A percentile compares a stretch with the other conserved stretches of the same genome.
phyloP scores from a whole-genome alignment of 108 stramenopile genomes.

The Phaeodactylum tricornutum region DNA sequence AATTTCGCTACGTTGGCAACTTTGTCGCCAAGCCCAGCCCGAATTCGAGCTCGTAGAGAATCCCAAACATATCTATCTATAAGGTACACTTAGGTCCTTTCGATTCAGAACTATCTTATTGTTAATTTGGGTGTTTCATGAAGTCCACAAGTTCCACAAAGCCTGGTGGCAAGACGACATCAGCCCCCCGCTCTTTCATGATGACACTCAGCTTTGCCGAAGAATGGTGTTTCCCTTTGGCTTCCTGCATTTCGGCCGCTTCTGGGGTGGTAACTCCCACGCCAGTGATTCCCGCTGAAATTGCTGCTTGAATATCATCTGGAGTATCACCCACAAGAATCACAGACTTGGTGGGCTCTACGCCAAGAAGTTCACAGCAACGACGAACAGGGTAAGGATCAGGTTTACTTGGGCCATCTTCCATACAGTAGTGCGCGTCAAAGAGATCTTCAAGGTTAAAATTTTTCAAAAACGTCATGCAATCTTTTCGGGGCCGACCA shows the following conservation, averaged over 20 bases:
- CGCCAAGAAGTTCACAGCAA: slow-evolving; percentile 42
- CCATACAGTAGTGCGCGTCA: slow-evolving; percentile 73
- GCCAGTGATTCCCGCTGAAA: slow-evolving; percentile 57
- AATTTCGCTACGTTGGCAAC: slow-evolving; percentile 32
- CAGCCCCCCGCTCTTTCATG: slow-evolving; percentile 59
- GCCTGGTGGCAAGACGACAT: slow-evolving; percentile 46
- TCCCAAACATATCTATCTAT: no score
- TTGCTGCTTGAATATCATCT: slow-evolving; percentile 78
- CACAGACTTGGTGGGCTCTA: slow-evolving; percentile 30
- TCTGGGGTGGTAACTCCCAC: slow-evolving; percentile 83
- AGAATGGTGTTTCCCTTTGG: slow-evolving; percentile 24
- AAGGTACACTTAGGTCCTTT: no score
- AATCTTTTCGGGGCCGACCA: slow-evolving; percentile 78
- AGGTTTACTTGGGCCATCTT: slow-evolving; percentile 88
- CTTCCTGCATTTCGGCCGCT: slow-evolving; percentile 28
- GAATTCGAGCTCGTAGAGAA: not conserved
- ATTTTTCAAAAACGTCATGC: slow-evolving; percentile 62
- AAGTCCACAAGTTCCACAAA: slow-evolving; percentile 43
- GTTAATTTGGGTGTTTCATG: slow-evolving; percentile 9
- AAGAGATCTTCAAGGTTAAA: slow-evolving; percentile 44
- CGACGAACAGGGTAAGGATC: slow-evolving; percentile 62
- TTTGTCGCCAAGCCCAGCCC: slow-evolving; percentile 10
- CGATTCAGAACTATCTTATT: not conserved
- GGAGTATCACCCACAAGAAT: slow-evolving; percentile 87
- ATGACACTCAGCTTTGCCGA: slow-evolving; percentile 23